These are phyloP conservation scores for Parsonsia alboflavescens DNA, from an alignment of 257 asterid species.

Conservation along the genomic window DNA sequence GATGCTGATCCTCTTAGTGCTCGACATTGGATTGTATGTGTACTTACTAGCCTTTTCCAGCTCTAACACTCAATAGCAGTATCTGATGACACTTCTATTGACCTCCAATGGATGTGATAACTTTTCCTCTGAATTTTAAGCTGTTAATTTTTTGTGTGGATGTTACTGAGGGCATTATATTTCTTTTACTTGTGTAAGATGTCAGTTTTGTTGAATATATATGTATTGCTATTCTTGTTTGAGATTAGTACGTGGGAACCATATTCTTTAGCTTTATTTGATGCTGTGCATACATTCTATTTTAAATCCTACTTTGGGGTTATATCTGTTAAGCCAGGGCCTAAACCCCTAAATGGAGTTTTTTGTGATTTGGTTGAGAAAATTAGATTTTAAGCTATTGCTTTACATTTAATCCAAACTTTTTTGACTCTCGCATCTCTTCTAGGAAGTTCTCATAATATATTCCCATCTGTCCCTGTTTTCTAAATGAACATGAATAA, in stretches of 20 bases:
- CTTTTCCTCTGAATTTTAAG: not conserved
- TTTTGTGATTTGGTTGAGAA: not conserved
- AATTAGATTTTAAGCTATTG: not conserved
- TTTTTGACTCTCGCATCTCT: not conserved
- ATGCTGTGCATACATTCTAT: not conserved
- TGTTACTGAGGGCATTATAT: not conserved
- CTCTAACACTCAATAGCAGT: not conserved
- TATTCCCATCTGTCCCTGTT: not conserved
- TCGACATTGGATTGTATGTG: constrained; percentile 95
- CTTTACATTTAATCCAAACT: not conserved
- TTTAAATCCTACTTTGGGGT: not conserved
- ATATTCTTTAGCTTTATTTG: not conserved
- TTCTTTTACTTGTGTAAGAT: not conserved
- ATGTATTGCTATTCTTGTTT: not conserved
- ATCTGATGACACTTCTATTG: not conserved
- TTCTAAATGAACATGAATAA: not conserved
- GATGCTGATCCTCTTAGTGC: constrained; percentile 87
- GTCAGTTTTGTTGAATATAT: not conserved
- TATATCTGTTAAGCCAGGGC: not conserved
- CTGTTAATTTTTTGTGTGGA: not conserved
- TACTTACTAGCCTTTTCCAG: not conserved
- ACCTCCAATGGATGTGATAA: not conserved
- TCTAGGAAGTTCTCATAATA: not conserved
- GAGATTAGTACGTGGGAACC: not conserved
- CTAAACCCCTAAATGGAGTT: not conserved